Base-by-base conservation (phyloP, 768 basidiomycete genomes). In the Rhizopogon rudus region DNA sequence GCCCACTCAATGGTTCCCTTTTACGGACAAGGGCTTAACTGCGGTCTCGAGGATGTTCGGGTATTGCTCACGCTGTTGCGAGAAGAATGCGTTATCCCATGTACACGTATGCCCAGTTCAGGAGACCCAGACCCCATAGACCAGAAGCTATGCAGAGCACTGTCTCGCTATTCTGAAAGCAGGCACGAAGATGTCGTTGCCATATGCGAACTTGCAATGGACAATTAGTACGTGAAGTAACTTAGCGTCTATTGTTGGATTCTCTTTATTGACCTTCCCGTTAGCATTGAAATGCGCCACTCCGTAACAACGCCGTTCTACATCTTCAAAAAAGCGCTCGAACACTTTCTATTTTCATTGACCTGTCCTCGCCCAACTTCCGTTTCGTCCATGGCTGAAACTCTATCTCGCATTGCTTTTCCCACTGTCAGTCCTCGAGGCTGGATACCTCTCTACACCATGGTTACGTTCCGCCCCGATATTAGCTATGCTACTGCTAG, bases 1-100 rank as follows among this genome's bases (percentile, higher is more conserved):
- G 92, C 93, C 10, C 96, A 99, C 71, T 89, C 93, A 42, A 98
- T 98, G 94, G 94, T 95, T n/a, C 95, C 96, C 59, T 95, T 94
- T 75, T 94, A 90, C 68, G 91, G 96, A 42, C 96, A 99, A 78
- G 96, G 96, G 41, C 80, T 98, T 62, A 99, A 99, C 67, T 97
- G 95, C 67, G 96, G 96, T 14, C 81, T 99, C 51, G 96, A 99
- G 73, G 96, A 99, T 71, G 94, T 98, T 63, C 84, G 97, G 61
- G 83, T 98, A 51, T 79, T 99, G 60, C 81, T 85, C 56, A 78
- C 82, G 31, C 73, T 94, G 54, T 77, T 98, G 64, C 81, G 82
- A 54, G 78, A 85, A 56, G 84, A 88, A 69, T 78, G 79, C 14
- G 86, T 95, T 55, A 79, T 57, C 70, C 84, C 56, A 71, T 70